Evolutionary conservation across 2,329 filamentous ascomycete genomes (phyloP).

Genomic region (Tolypocladium paradoxum): DNA sequence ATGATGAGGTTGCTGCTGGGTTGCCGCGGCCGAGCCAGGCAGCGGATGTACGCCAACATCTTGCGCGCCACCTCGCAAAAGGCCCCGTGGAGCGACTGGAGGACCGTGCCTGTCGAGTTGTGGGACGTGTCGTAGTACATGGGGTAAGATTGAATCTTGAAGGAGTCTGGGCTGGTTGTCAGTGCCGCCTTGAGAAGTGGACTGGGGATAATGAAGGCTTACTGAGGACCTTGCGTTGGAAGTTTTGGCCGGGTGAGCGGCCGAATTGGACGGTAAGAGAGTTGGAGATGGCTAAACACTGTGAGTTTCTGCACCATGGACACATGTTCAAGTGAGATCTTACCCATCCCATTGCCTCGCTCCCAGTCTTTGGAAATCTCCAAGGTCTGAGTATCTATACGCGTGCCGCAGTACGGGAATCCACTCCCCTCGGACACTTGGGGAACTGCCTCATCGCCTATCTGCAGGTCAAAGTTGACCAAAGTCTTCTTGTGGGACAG

Average conservation of each 20-base stretch:
- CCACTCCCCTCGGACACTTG: slow-evolving; percentile 25
- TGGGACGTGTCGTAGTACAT: slow-evolving; percentile 76
- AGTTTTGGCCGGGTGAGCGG: slow-evolving; percentile 62
- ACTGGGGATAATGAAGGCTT: slow-evolving; percentile 14
- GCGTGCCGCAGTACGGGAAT: slow-evolving; percentile 87
- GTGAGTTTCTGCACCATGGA: background rate
- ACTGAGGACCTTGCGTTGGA: slow-evolving; percentile 70
- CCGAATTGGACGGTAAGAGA: slow-evolving; percentile 71
- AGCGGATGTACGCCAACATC: slow-evolving; percentile 50
- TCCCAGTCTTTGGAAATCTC: slow-evolving; percentile 62
- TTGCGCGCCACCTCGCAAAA: slow-evolving; percentile 74
- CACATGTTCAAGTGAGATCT: slow-evolving; percentile 11
- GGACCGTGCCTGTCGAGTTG: slow-evolving; percentile 59
- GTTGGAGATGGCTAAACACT: slow-evolving; percentile 40
- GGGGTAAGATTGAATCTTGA: slow-evolving; percentile 75
- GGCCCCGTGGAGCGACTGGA: slow-evolving; percentile 63
- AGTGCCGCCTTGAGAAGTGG: background rate
- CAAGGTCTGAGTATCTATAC: slow-evolving; percentile 65
- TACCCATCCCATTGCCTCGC: slow-evolving; percentile 39
- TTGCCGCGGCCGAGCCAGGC: slow-evolving; percentile 44
- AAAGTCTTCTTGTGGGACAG: slow-evolving; percentile 73
- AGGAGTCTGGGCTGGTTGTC: slow-evolving; percentile 34
- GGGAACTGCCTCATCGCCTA: slow-evolving; percentile 42
- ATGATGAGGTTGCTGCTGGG: slow-evolving; percentile 51
- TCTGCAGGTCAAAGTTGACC: slow-evolving; percentile 63